phyloP scores from a whole-genome alignment of 2,329 filamentous ascomycete genomes.

The Sporothrix brunneoviolacea region DNA sequence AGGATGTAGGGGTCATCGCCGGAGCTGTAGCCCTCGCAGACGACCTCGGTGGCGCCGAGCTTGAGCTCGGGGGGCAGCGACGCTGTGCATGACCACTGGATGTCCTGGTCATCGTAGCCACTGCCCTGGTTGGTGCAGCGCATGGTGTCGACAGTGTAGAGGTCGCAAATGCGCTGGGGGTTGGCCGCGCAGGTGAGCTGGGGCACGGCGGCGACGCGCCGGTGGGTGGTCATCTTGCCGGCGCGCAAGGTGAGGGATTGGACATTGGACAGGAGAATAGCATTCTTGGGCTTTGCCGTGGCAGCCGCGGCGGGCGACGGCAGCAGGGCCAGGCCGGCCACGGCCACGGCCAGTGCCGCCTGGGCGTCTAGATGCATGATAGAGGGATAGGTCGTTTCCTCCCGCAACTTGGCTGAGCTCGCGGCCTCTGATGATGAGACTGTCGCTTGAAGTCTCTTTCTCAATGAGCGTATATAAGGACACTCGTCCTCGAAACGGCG shows the following conservation, averaged over 20 bases:
- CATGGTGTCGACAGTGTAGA: conserved; percentile 74
- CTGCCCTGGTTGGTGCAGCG: conserved; percentile 82
- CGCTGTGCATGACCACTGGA: conserved; percentile 84
- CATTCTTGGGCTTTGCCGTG: conserved; percentile 36
- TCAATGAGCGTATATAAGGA: no score
- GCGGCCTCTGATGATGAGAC: no score
- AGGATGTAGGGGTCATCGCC: conserved; percentile 79
- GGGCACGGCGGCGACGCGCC: conserved; percentile 68
- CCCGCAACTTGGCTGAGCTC: no score
- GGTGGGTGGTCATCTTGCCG: conserved; percentile 60
- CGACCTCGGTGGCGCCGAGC: conserved; percentile 79
- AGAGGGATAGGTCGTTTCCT: no score
- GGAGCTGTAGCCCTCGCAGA: conserved; percentile 80
- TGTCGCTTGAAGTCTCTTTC: no score
- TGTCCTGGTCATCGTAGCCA: conserved; percentile 70
- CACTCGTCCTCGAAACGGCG: no score
- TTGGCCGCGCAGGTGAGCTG: conserved; percentile 71
- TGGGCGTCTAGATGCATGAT: neutral
- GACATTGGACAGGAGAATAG: conserved; percentile 56
- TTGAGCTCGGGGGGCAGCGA: conserved; percentile 54
- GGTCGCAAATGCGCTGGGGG: conserved; percentile 53
- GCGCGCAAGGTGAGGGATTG: conserved; percentile 71
- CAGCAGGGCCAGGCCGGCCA: conserved; percentile 5
- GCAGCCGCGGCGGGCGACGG: neutral
- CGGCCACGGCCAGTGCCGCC: conserved; percentile 1